Evolutionary conservation across 805 yeast genomes (phyloP), one percentile per base, ranked within the genome.

Genomic region (Saturnispora ahearnii): DNA sequence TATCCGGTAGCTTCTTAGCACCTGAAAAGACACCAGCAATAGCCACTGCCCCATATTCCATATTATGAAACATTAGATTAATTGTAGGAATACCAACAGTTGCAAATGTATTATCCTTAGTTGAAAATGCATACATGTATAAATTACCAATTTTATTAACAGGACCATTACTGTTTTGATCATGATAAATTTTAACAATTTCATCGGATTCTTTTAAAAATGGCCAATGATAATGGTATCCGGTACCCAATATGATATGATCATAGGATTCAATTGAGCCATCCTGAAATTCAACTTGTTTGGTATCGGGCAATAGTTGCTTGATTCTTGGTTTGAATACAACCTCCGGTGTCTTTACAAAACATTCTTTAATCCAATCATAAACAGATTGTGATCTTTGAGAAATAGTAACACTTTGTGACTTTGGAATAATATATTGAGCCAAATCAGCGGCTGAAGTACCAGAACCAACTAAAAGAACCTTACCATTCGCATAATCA

Each of bases 21-120:
- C 70, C 69, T 2, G 78, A 66, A 78, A 80, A 78, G 4, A 76
- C 73, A n/a, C 82, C 82, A 13, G 79, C 77, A 45, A 78, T 64
- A 0, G 81, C 79, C n/a, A 78, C 74, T 1, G 79, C 77, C 44
- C 69, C 63, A 2, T 73, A 65, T 56, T 78, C 83, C 54, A 76
- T 73, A 13, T 74, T 67, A 46, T 74, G 73, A 64, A 76, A 77
- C 53, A 72, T 69, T 26, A 74, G 57, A 2, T 73, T 71, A 1
- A 77, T 69, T 2, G 72, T 57, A 13, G 74, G 62, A 7, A 66
- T 63, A 6, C 78, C 77, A 22, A 66, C 65, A 4, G 67, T 57
- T 1, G 73, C 74, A 24, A 73, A 58, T 0, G 76, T 66, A 18
- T 76, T 74, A 54, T 73, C 77, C 5, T 59, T 62, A n/a, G 66